Conservation (phyloP, 768 basidiomycete species). For the Suillus sp. region DNA sequence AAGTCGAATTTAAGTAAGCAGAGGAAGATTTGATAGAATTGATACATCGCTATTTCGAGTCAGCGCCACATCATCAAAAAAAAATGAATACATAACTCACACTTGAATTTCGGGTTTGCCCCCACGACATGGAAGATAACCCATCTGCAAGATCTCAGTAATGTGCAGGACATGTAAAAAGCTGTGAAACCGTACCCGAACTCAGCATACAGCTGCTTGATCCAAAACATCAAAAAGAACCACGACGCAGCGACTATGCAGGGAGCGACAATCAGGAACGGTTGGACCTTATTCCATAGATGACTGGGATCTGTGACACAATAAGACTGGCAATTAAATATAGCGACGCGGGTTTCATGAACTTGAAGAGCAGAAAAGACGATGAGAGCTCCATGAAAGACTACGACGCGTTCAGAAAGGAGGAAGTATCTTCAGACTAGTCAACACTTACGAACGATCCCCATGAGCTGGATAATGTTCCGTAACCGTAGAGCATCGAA, state of each 20-base stretch:
- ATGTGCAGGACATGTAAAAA: slow-evolving; percentile 8
- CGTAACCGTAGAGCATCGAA: slow-evolving; percentile 80
- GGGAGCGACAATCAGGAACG: slow-evolving; percentile 74
- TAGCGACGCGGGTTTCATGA: slow-evolving; percentile 67
- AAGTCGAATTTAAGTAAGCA: slow-evolving; percentile 90
- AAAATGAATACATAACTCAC: slow-evolving; percentile 41
- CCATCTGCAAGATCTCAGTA: slow-evolving; percentile 55
- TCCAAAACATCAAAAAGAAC: slow-evolving; percentile 66
- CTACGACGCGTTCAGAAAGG: slow-evolving; percentile 28
- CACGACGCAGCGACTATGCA: slow-evolving; percentile 68
- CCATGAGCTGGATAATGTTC: slow-evolving; percentile 77
- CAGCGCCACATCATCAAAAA: slow-evolving; percentile 1
- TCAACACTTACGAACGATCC: slow-evolving; percentile 60
- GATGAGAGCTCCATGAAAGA: slow-evolving; percentile 75
- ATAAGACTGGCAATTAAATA: slow-evolving; percentile 37
- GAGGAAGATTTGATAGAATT: slow-evolving; percentile 84
- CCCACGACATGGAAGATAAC: slow-evolving; percentile 90
- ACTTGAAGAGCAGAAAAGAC: slow-evolving; percentile 78
- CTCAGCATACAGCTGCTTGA: slow-evolving; percentile 72
- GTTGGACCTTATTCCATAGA: slow-evolving; percentile 60
- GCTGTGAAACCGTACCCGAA: slow-evolving; percentile 66
- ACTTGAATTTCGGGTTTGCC: slow-evolving; percentile 82
- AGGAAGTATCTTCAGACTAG: background rate
- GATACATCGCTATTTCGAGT: slow-evolving; percentile 71
- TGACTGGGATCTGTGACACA: slow-evolving; percentile 50